phyloP scores from a whole-genome alignment of 345 rosid species.

The Citrus australasica region DNA sequence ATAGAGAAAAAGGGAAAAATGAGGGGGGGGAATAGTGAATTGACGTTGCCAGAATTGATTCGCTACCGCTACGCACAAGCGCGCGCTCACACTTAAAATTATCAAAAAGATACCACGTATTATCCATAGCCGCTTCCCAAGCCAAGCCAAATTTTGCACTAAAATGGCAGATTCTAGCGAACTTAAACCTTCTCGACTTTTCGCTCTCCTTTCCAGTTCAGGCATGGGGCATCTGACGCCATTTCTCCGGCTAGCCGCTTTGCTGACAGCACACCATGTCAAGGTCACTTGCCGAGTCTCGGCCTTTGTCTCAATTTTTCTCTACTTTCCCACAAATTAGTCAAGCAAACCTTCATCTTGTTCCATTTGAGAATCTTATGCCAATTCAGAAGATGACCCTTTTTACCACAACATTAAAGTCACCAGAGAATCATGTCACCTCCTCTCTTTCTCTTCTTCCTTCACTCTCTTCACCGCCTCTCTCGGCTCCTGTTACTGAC shows the following conservation, averaged over 20 bases:
- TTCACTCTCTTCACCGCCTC: constrained; percentile 25
- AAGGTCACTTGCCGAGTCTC: constrained; percentile 27
- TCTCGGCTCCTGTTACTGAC: constrained; percentile 31
- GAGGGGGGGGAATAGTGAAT: neutral
- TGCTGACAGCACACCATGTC: constrained; percentile 13
- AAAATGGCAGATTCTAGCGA: neutral
- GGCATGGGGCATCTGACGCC: constrained; percentile 51
- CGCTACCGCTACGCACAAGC: neutral
- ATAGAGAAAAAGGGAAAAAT: neutral
- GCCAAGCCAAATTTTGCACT: neutral
- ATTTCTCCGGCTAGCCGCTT: constrained; percentile 32
- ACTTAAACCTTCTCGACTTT: constrained; percentile 7
- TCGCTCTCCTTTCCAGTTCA: constrained; percentile 37
- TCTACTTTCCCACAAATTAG: constrained; percentile 24
- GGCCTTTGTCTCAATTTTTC: constrained; percentile 19
- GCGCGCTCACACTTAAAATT: neutral
- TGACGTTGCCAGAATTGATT: neutral
- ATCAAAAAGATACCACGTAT: neutral
- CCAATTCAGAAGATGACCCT: constrained; percentile 26
- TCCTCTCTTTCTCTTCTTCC: constrained; percentile 28
- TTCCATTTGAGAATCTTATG: neutral
- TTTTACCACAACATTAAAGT: constrained; percentile 25
- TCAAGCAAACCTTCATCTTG: constrained; percentile 5
- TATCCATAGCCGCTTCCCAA: neutral
- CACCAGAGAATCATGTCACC: constrained; percentile 24